Evolutionary conservation across 2,329 filamentous ascomycete genomes (phyloP).

Genomic region (Biscogniauxia sp.): DNA sequence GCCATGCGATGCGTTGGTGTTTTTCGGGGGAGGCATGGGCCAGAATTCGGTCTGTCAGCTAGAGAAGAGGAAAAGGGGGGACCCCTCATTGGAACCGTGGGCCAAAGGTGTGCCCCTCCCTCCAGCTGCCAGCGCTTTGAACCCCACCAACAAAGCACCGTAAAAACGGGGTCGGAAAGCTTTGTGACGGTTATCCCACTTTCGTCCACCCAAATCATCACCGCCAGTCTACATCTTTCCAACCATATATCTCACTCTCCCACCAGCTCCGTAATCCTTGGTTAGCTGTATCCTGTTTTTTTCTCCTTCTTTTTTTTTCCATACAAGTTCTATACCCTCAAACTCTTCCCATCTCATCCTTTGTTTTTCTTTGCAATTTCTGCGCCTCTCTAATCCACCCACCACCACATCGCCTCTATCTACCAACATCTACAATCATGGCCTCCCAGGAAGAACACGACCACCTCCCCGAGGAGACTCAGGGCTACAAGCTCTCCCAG

Average conservation of each 20-base stretch:
- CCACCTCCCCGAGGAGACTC: slow-evolving; percentile 79
- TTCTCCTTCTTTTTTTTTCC: slow-evolving; percentile 8
- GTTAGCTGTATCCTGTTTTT: slow-evolving; percentile 5
- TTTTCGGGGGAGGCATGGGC: background rate
- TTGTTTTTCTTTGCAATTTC: slow-evolving; percentile 1
- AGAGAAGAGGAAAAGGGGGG: background rate
- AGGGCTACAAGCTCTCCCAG: slow-evolving; percentile 97
- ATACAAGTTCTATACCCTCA: slow-evolving; percentile 5
- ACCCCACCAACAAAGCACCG: slow-evolving; percentile 5
- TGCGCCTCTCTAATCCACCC: background rate
- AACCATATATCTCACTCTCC: slow-evolving; percentile 10
- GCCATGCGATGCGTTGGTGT: background rate
- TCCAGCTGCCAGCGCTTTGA: background rate
- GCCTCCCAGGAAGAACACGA: slow-evolving; percentile 73
- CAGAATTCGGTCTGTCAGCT: background rate
- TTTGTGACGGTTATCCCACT: slow-evolving; percentile 19
- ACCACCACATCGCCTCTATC: no score
- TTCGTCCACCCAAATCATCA: slow-evolving; percentile 25
- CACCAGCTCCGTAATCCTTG: background rate
- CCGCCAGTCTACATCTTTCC: slow-evolving; percentile 26
- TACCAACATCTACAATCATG: slow-evolving; percentile 44
- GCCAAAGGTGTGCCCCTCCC: background rate
- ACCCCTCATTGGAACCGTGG: background rate
- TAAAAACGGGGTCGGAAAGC: slow-evolving; percentile 1
- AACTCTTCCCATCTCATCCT: background rate